phyloP scores from a whole-genome alignment of 2,329 filamentous ascomycete species.

The Mariannaea elegans region DNA sequence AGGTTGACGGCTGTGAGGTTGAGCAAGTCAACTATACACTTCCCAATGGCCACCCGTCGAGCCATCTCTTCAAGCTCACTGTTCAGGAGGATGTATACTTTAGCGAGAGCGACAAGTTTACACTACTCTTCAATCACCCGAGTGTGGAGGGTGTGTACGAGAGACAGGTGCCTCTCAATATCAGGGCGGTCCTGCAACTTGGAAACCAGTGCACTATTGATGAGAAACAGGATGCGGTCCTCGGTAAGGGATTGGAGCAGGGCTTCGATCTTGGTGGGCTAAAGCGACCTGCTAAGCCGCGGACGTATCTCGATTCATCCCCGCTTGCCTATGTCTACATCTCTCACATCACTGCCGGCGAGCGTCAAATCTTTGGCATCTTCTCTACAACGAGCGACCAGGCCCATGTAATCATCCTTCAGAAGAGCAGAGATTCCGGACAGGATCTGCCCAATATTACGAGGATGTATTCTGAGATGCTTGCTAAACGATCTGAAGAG shows the following conservation, averaged over 20 bases:
- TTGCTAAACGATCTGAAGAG: constrained; percentile 72
- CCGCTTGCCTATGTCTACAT: constrained; percentile 87
- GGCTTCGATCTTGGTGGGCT: constrained; percentile 89
- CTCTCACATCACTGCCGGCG: constrained; percentile 90
- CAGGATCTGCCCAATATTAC: constrained; percentile 91
- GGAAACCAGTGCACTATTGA: constrained; percentile 95
- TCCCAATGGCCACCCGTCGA: constrained; percentile 93
- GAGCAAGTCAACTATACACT: constrained; percentile 94
- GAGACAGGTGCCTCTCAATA: constrained; percentile 85
- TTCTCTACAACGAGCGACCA: constrained; percentile 85
- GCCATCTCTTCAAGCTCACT: constrained; percentile 92
- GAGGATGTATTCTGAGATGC: constrained; percentile 84
- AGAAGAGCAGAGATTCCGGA: constrained; percentile 77
- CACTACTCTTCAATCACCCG: constrained; percentile 85
- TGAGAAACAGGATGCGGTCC: constrained; percentile 85
- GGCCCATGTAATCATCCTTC: constrained; percentile 88
- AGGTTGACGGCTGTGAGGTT: constrained; percentile 84
- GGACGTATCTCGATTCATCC: constrained; percentile 77
- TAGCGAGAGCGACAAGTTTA: constrained; percentile 83
- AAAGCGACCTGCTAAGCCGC: constrained; percentile 70
- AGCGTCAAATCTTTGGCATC: constrained; percentile 91
- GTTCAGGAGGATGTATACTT: constrained; percentile 91
- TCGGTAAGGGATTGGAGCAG: constrained; percentile 91
- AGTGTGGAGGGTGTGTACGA: constrained; percentile 98
- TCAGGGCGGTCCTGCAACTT: constrained; percentile 87